Evolutionary conservation across 2,329 filamentous ascomycete genomes (phyloP), one percentile per base, ranked within the genome.

Genomic region (Alternaria conjuncta): DNA sequence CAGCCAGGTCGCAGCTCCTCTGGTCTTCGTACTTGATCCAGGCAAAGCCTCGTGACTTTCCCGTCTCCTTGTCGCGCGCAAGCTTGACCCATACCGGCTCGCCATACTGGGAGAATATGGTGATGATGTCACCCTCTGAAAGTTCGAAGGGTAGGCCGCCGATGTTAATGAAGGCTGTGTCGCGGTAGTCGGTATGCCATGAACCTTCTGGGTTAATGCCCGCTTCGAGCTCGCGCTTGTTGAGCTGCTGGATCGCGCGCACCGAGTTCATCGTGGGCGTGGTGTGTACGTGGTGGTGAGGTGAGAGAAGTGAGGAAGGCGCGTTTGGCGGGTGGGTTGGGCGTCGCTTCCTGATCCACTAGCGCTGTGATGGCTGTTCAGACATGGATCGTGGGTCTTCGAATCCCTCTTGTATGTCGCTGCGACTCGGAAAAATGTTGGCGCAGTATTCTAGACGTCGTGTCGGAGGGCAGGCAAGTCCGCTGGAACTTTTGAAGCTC

Each of bases 11-110:
- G 66, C 93, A 96, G 82, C 94, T 97, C 71, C 95, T 87, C 83
- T 99, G 96, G 80, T 99, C 95, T 79, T 99, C 96, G 81, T 98
- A 99, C 78, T 99, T 99, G 62, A 99, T 86, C 86, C 96, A 99
- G 3, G 92, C 94, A 77, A 98, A 99, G 0, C 96, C 96, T 70
- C 91, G 92, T 65, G 92, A 96, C 82, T 97, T 97, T 65, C 96
- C 96, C 0, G 94, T 96, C 78, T 98, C 96, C 78, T 96, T 96
- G 85, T 99, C 96, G 75, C 96, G 93, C 51, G 91, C 90, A 12
- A 99, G 88, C 74, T 97, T 96, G 63, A 99, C 86, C 81, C 95
- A 96, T 4, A 94, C 92, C 3, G 96, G 96, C 78, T 98, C 95
- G 72, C 96, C 96, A 77, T 91, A 99, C 80, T 99, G 96, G 7